These are phyloP conservation scores for Pyrus betulifolia DNA, from an alignment of 306 rosid species.

Conservation along the genomic window DNA sequence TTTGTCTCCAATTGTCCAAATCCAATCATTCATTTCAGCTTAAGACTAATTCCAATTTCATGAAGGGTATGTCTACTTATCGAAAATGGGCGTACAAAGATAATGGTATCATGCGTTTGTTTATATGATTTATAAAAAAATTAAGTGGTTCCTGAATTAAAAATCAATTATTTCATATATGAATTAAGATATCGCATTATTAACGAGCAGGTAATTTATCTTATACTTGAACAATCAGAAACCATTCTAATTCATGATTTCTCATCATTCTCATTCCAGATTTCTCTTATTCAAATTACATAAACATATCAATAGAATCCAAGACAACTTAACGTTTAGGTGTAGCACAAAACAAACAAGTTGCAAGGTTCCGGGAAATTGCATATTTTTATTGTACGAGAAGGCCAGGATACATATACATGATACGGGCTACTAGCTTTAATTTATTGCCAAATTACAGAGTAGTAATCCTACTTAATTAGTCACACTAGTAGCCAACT, in stretches of 20 bases:
- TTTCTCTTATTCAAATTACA: too few species aligned
- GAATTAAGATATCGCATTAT: not conserved
- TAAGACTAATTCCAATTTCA: too few species aligned
- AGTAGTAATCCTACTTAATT: conserved; percentile 8
- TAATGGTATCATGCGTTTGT: not conserved
- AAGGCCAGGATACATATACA: not conserved
- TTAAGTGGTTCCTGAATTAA: not conserved
- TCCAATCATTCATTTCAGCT: not conserved
- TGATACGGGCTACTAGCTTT: conserved; percentile 23
- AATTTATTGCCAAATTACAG: conserved; percentile 21
- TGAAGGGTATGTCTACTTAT: not conserved
- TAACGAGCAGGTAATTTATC: too few species aligned
- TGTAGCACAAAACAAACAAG: not conserved
- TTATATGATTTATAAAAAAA: not conserved
- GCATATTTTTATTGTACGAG: not conserved
- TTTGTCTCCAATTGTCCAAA: not conserved
- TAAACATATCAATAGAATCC: too few species aligned
- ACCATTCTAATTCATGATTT: not conserved
- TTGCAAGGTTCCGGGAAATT: not conserved
- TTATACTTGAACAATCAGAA: too few species aligned
- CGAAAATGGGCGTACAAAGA: too few species aligned
- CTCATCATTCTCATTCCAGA: too few species aligned
- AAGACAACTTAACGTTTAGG: too few species aligned
- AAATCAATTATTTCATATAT: too few species aligned
- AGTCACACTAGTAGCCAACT: conserved; percentile 7